Conservation (phyloP, 176 grass and related monocot species). For the Rhynchospora breviuscula region DNA sequence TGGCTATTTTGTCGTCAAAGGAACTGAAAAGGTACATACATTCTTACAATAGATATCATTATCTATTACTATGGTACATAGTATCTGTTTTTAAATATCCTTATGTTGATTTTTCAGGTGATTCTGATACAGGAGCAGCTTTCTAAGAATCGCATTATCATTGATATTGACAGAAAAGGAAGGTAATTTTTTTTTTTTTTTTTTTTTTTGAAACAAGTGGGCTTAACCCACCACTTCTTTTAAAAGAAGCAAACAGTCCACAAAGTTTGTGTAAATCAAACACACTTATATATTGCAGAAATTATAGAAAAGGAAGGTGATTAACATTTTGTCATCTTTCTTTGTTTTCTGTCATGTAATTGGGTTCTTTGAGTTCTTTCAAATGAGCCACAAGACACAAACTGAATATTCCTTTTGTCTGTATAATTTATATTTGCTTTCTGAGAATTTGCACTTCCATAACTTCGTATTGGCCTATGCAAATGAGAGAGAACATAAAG, state of each 20-base stretch:
- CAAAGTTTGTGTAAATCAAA: too few relatives aligned
- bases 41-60: not conserved
- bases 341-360: not conserved
- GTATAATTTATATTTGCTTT: not conserved
- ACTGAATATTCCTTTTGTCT: not conserved
- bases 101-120: slow-evolving; percentile 53
- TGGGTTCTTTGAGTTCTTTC: not conserved
- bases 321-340: not conserved
- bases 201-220: too few relatives aligned
- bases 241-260: too few relatives aligned
- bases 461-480: not conserved
- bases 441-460: not conserved
- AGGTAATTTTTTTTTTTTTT: slow-evolving; percentile 39
- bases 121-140: slow-evolving; percentile 98
- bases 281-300: too few relatives aligned
- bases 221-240: too few relatives aligned
- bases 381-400: not conserved
- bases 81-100: not conserved
- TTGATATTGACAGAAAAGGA: slow-evolving; percentile 77
- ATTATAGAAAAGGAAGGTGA: too few relatives aligned
- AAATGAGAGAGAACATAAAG: not conserved
- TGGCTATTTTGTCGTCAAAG: slow-evolving; percentile 92
- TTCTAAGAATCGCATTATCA: slow-evolving; percentile 95
- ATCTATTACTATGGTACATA: not conserved
- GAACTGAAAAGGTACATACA: slow-evolving; percentile 83